phyloP scores from a whole-genome alignment of 768 basidiomycete species.

The Suillus plorans region DNA sequence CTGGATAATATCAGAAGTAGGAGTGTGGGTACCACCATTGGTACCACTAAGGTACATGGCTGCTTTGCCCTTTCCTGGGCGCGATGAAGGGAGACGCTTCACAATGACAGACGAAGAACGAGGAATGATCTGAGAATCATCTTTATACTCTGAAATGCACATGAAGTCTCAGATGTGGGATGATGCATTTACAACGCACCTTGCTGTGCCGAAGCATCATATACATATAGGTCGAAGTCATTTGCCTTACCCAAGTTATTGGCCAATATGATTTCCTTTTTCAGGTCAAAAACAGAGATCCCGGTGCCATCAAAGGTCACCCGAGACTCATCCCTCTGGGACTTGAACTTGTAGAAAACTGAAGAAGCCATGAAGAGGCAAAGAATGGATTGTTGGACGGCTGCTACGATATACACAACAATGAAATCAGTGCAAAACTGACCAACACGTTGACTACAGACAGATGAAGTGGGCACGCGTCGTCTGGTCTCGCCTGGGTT shows the following conservation, averaged over 20 bases:
- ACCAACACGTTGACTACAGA: constrained; percentile 23
- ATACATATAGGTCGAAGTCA: constrained; percentile 92
- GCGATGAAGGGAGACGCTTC: constrained; percentile 80
- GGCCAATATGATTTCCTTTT: constrained; percentile 95
- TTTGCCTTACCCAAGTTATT: constrained; percentile 96
- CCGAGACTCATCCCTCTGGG: constrained; percentile 90
- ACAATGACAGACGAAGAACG: constrained; percentile 93
- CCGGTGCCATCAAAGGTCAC: constrained; percentile 98
- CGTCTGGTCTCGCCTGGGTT: constrained; percentile 5
- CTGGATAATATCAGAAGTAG: constrained; percentile 49
- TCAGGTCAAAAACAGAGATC: constrained; percentile 98
- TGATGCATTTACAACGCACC: constrained; percentile 46
- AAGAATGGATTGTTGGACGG: constrained; percentile 15
- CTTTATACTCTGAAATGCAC: constrained; percentile 71
- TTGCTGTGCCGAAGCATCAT: constrained; percentile 84
- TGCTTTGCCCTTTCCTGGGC: constrained; percentile 82
- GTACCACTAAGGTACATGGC: constrained; percentile 68
- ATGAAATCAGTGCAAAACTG: constrained; percentile 13
- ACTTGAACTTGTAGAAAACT: constrained; percentile 98
- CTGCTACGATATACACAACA: constrained; percentile 18
- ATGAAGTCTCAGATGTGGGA: constrained; percentile 6
- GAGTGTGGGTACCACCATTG: constrained; percentile 36
- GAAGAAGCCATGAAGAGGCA: constrained; percentile 72
- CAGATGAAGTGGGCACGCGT: constrained; percentile 16
- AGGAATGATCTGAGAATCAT: constrained; percentile 90